Evolutionary conservation across 2,329 filamentous ascomycete genomes (phyloP), one percentile per base, ranked within the genome.

Genomic region (Pseudonectria buxi): DNA sequence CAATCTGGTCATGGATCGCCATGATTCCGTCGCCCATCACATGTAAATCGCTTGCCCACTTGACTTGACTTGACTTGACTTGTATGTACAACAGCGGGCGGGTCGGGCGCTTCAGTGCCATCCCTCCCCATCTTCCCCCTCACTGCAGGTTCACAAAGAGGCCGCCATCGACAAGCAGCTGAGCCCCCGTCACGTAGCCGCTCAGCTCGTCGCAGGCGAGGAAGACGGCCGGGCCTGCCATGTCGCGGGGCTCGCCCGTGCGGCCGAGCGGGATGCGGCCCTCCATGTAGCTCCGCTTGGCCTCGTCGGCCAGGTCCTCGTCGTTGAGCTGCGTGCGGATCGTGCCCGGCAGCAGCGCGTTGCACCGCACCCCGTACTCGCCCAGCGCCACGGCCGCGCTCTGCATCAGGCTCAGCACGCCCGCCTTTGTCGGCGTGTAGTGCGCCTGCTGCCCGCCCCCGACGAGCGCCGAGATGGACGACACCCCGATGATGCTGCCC

Each of bases 351-450:
- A 94, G 63, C 36, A 94, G 61, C 2, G 87, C 86, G 58, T 94
- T 94, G 57, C 87, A 94, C 34, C 87, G 65, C 36, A 94, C 88
- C 5, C 71, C 68, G 58, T 92, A 74, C 52, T 76, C 73, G 0
- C 87, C 87, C 29, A 94, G 62, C 7, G 87, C 85, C 24, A 86
- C 83, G 0, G 87, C 87, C 26, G 78, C 79, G 45, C 81, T 86
- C 65, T 94, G 87, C 76, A 94, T 92, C 29, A 94, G 68, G 30
- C 78, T 84, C 26, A 86, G 56, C 3, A 94, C 73, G 3, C 86
- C 87, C 0, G 87, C 86, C 61, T 94, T 94, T 12, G 87, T 94
- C 9, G 87, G 85, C 12, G 87, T 94, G 62, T 94, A 94, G 56
- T 94, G 87, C 16, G 78, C 81, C 64, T 94, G 87, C 30, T 72